Percentiles rank a stretch among this genome's conserved stretches.
These are phyloP conservation scores for Phaffomyces antillensis DNA, from an alignment of 805 yeast species.

Conservation along the genomic window DNA sequence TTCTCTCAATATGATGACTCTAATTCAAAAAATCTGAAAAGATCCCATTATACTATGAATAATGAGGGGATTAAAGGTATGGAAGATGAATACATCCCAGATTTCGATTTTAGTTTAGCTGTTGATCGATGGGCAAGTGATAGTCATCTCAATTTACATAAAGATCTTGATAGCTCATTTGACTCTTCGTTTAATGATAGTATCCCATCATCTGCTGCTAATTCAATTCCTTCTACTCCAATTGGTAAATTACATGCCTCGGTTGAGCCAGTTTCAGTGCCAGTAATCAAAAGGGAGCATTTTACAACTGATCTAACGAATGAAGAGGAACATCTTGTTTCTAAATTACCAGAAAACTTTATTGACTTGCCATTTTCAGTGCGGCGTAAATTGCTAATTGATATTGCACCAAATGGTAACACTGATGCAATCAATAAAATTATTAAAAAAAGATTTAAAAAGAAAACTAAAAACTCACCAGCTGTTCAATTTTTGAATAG, in stretches of 20 bases:
- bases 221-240: constrained; percentile 15
- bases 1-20: constrained; percentile 12
- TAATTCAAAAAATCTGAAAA: constrained; percentile 2
- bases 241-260: constrained; percentile 27
- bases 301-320: constrained; percentile 11
- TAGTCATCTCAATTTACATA: constrained; percentile 1
- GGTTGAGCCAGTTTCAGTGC: constrained; percentile 31
- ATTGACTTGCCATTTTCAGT: constrained; percentile 54
- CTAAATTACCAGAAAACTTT: constrained; percentile 43
- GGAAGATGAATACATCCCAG: constrained; percentile 75
- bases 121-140: constrained; percentile 37
- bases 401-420: constrained; percentile 29
- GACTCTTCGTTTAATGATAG: constrained; percentile 12
- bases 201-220: constrained; percentile 7
- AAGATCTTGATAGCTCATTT: constrained; percentile 10
- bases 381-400: constrained; percentile 37
- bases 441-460: constrained; percentile 22
- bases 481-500: constrained; percentile 24
- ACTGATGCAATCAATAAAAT: constrained; percentile 23
- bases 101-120: constrained; percentile 48
- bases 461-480: constrained; percentile 16
- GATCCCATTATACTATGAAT: constrained; percentile 1
- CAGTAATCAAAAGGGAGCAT: constrained; percentile 16
- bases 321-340: constrained; percentile 26
- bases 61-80: constrained; percentile 32